Conservation (phyloP, 1,284 basidiomycete genomes). For the Cerioporus squamosus region DNA sequence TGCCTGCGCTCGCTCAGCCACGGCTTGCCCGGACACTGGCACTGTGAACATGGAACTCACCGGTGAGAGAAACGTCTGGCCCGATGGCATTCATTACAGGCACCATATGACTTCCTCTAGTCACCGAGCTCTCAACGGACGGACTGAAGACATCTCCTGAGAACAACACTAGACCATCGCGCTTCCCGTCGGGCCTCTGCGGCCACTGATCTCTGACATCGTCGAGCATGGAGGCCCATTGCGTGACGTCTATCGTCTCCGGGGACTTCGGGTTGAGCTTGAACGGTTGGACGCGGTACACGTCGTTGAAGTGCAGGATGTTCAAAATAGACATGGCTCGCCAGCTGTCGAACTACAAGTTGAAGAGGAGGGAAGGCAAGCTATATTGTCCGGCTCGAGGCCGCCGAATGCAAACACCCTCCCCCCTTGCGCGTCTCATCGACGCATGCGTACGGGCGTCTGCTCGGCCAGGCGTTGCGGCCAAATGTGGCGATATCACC, state of each 20-base stretch:
- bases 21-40: background rate
- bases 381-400: slow-evolving; percentile 6
- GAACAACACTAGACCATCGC: slow-evolving; percentile 83
- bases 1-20: slow-evolving; percentile 44
- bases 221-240: slow-evolving; percentile 69
- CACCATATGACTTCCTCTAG: slow-evolving; percentile 92
- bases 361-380: background rate
- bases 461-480: background rate
- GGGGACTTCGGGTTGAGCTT: slow-evolving; percentile 55
- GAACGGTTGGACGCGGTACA: slow-evolving; percentile 76
- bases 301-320: slow-evolving; percentile 75
- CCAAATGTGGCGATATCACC: background rate
- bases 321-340: slow-evolving; percentile 33
- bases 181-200: slow-evolving; percentile 49
- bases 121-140: slow-evolving; percentile 86
- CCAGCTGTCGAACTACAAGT: background rate
- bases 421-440: slow-evolving; percentile 1
- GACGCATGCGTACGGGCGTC: slow-evolving; percentile 7
- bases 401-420: slow-evolving; percentile 4
- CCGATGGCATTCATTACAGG: slow-evolving; percentile 79
- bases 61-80: slow-evolving; percentile 71
- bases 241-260: slow-evolving; percentile 77
- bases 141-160: slow-evolving; percentile 90
- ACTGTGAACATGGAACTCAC: slow-evolving; percentile 37
- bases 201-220: slow-evolving; percentile 60